Evolutionary conservation across 2,329 filamentous ascomycete species (phyloP), one percentile per base, ranked within the genome.

Genomic region (Monosporascus sp.): DNA sequence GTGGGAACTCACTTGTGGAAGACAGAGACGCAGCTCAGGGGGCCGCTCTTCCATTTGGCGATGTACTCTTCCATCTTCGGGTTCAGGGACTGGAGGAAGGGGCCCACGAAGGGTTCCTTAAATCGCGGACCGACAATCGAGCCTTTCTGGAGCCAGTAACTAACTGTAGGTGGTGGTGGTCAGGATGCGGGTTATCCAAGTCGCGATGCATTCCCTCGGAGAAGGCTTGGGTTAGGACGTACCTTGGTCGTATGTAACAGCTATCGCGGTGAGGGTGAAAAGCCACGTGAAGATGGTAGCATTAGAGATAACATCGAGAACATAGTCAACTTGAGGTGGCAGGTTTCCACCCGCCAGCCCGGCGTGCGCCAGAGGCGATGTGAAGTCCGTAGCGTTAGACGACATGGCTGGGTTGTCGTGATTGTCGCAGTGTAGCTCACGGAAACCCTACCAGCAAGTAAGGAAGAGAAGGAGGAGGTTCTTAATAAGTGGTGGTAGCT

Each of bases 21-120:
- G 66, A 99, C 91, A 2, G 92, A 97, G 57, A 99, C 94, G 69
- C 94, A 99, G 79, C 92, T 97, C 63, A 99, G 79, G 48, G 90
- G 87, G 47, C 90, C 94, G 67, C 91, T 96, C 64, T 81, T 73
- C 94, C 94, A 99, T 80, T 97, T 97, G 56, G 81, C 86, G 71
- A 92, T 82, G 76, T 99, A 99, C 66, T 92, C 84, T 56, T 87
- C 85, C 70, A 97, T 97, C 67, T 93, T 90, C 54, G 94, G 94
- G 71, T 96, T 86, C 64, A 97, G 79, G 27, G 91, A 96, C 68
- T 97, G 79, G 53, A 97, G 80, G 73, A 99, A 97, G 5, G 94
- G 93, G n/a, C 94, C 94, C 71, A 97, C 91, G 67, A 94, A 93
- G 43, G 90, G 90, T 54, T 87, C 77, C 73, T 94, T 94, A 79